Conservation (phyloP, 345 rosid genomes). For the Rhizophora mangle region DNA sequence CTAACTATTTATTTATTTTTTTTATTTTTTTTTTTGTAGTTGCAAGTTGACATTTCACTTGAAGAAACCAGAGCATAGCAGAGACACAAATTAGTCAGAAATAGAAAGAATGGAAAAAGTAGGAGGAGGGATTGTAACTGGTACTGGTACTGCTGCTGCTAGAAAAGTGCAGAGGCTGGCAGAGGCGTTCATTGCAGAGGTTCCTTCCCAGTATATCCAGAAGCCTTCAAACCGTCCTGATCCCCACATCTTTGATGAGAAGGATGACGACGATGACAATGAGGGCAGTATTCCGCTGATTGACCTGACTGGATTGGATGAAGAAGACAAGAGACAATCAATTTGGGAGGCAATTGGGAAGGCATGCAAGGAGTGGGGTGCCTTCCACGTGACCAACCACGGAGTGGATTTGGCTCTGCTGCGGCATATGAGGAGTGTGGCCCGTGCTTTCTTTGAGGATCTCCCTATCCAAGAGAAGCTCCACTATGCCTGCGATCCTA, state of each 20-base stretch:
- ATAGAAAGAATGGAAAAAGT: conserved; percentile 17
- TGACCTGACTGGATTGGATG: conserved; percentile 36
- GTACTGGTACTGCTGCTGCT: too few relatives aligned
- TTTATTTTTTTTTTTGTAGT: too few relatives aligned
- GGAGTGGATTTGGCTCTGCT: conserved; percentile 54
- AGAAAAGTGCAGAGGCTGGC: conserved; percentile 56
- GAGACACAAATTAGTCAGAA: background rate
- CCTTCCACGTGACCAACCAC: conserved; percentile 75
- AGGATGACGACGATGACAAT: background rate
- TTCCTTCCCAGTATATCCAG: conserved; percentile 71
- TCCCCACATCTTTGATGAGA: background rate
- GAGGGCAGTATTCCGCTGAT: conserved; percentile 44
- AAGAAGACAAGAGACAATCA: conserved; percentile 3
- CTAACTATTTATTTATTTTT: too few relatives aligned
- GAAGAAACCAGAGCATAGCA: too few relatives aligned
- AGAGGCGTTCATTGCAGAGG: conserved; percentile 40
- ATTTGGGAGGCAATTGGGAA: conserved; percentile 37
- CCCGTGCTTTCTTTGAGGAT: conserved; percentile 56
- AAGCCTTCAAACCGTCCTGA: conserved; percentile 51
- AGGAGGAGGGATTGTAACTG: too few relatives aligned
- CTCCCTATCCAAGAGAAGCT: conserved; percentile 60
- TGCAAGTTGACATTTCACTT: too few relatives aligned
- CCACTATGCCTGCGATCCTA: conserved; percentile 60
- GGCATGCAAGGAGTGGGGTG: conserved; percentile 83
- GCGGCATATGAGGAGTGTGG: conserved; percentile 40